phyloP scores from a whole-genome alignment of 129 eudicot species.

The Flaveria sonorensis region DNA sequence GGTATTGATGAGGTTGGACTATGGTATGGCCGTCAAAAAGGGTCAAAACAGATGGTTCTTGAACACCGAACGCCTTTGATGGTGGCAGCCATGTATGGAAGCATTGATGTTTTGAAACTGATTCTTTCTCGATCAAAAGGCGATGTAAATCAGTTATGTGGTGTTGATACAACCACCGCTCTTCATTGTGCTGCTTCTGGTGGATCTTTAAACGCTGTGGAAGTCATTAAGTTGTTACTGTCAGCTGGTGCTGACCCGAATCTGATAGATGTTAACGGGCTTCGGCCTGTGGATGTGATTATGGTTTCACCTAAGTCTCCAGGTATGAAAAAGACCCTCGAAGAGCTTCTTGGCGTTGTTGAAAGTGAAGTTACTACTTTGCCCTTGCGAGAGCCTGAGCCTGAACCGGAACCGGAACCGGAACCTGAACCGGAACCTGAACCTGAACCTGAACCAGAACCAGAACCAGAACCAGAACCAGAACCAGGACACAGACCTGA shows the following conservation, averaged over 20 bases:
- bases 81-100: conserved; percentile 48
- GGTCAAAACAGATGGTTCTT: conserved; percentile 38
- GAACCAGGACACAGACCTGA: not conserved
- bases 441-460: not conserved
- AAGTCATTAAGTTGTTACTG: conserved; percentile 35
- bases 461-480: not conserved
- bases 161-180: conserved; percentile 36
- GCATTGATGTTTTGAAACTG: conserved; percentile 40
- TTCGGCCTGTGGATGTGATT: conserved; percentile 38
- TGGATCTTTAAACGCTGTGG: conserved; percentile 42
- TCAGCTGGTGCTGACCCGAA: conserved; percentile 40
- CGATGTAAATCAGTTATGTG: conserved; percentile 35
- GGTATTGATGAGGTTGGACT: conserved; percentile 30
- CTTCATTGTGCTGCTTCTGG: conserved; percentile 46
- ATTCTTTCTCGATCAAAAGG: conserved; percentile 31
- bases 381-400: not conserved
- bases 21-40: conserved; percentile 39
- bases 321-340: conserved; percentile 9
- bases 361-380: not conserved
- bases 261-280: conserved; percentile 33
- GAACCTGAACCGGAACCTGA: not conserved
- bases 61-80: conserved; percentile 44
- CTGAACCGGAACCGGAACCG: not conserved
- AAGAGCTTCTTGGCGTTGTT: conserved; percentile 23
- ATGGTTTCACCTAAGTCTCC: conserved; percentile 30